Evolutionary conservation across 2,329 filamentous ascomycete species (phyloP).

Genomic region (Biscogniauxia mediterranea): DNA sequence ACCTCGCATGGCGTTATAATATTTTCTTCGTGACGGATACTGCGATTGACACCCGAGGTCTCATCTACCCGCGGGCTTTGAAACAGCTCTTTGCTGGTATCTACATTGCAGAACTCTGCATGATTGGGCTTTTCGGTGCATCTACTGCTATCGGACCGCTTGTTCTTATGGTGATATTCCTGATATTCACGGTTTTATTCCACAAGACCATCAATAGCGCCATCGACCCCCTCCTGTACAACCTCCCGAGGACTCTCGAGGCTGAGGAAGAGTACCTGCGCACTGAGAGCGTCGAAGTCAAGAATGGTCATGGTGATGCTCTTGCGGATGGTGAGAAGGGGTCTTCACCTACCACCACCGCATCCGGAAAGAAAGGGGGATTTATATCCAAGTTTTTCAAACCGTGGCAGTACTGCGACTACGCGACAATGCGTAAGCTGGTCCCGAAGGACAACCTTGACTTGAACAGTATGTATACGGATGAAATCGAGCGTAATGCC

Average conservation of each 20-base stretch:
- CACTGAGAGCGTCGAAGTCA: slow-evolving; percentile 16
- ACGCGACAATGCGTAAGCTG: slow-evolving; percentile 65
- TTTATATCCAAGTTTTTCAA: slow-evolving; percentile 69
- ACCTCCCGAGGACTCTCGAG: slow-evolving; percentile 70
- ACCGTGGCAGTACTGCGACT: slow-evolving; percentile 75
- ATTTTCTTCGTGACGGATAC: slow-evolving; percentile 83
- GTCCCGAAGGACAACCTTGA: slow-evolving; percentile 57
- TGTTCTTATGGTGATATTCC: slow-evolving; percentile 71
- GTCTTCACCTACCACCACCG: slow-evolving; percentile 21
- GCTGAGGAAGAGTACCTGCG: slow-evolving; percentile 42
- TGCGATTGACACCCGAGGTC: slow-evolving; percentile 80
- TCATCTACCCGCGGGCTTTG: slow-evolving; percentile 82
- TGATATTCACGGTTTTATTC: slow-evolving; percentile 74
- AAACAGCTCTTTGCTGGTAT: slow-evolving; percentile 82
- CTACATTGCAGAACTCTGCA: slow-evolving; percentile 77
- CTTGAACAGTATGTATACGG: slow-evolving; percentile 56
- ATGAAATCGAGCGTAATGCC: slow-evolving; percentile 62
- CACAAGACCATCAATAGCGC: slow-evolving; percentile 73
- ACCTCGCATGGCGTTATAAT: slow-evolving; percentile 87
- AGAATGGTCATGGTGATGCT: slow-evolving; percentile 6
- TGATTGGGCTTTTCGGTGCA: slow-evolving; percentile 81
- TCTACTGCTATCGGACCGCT: slow-evolving; percentile 65
- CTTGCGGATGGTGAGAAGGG: slow-evolving; percentile 29
- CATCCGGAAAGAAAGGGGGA: slow-evolving; percentile 49
- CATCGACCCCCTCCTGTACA: slow-evolving; percentile 72